Evolutionary conservation across 306 rosid genomes (phyloP).

Genomic region (Quercus mongolica): DNA sequence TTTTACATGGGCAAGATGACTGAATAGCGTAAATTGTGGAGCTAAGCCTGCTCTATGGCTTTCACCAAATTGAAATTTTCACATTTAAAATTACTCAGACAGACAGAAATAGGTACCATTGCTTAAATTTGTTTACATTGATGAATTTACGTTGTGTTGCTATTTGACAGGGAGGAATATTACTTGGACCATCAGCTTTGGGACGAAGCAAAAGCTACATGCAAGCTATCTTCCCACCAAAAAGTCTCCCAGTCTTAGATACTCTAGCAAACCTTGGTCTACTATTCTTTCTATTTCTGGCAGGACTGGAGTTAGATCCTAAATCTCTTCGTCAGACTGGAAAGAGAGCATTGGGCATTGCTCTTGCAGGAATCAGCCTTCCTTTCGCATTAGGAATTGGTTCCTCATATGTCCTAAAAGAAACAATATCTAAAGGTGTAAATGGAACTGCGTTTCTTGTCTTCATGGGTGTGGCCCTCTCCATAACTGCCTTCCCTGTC

Average conservation of each 20-base stretch:
- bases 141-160: not conserved
- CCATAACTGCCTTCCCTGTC: conserved; percentile 90
- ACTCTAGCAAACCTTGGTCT: conserved; percentile 90
- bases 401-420: conserved; percentile 54
- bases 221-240: conserved; percentile 63
- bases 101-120: not conserved
- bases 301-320: conserved; percentile 75
- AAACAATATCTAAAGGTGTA: conserved; percentile 66
- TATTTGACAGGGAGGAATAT: conserved; percentile 71
- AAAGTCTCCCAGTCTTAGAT: conserved; percentile 73
- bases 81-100: not conserved
- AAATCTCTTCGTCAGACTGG: conserved; percentile 65
- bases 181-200: conserved; percentile 83
- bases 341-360: conserved; percentile 59
- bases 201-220: conserved; percentile 69
- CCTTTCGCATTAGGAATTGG: conserved; percentile 86
- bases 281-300: conserved; percentile 72
- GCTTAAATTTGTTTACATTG: not conserved
- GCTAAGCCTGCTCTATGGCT: not conserved
- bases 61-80: not conserved
- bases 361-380: conserved; percentile 66
- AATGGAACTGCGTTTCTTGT: conserved; percentile 54
- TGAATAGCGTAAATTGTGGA: not conserved
- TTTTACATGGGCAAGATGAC: not conserved
- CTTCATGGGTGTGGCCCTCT: conserved; percentile 90